Base-by-base conservation (phyloP, 2,329 filamentous ascomycete genomes). In the Scleromitrula shiraiana region DNA sequence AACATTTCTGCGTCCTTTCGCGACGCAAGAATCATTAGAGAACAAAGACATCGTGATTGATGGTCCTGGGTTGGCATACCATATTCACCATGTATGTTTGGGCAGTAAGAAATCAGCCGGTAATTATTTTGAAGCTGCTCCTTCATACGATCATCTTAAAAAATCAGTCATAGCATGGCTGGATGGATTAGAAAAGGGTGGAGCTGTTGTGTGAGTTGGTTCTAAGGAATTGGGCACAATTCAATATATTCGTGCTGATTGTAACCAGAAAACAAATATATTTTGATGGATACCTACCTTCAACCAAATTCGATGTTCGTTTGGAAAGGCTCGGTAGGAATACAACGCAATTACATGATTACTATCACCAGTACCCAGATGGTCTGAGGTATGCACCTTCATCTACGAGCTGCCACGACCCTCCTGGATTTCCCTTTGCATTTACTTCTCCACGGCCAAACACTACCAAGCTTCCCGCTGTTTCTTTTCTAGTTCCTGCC, bases 281-380 rank as follows among this genome's bases (percentile, higher is more conserved):
- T 63, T 96, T 97, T 59, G 91, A 97, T 64, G 89, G 89, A 12
- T 82, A 79, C 48, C 72, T 97, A 1, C 91, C 91, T 33, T 24
- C 51, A 20, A 50, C 53, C n/a, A 65, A 65, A 43, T 44, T 58
- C 24, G 39, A 57, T 33, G 56, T 53, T n/a, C 51, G 63, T 42
- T 49, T 57, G 1, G 37, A 54, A 17, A 57, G 62, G 17, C 52
- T 63, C 19, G 37, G 51, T 15, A 43, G 32, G 15, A 50, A 55
- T 24, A 63, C 63, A 24, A 46, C 51, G n/a, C 53, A 53, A 38
- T 45, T 63, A 20, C 47, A 50, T 10, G 39, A 53, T 19, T 64
- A 61, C 48, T 51, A 64, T 38, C 29, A 54, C 7, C 32, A 40
- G 22, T 42, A 58, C 41, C 42, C 49, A 4, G 37, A 44, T 22